These are phyloP conservation scores for Kuraishia capsulata DNA, from an alignment of 805 yeast species.

Conservation along the genomic window DNA sequence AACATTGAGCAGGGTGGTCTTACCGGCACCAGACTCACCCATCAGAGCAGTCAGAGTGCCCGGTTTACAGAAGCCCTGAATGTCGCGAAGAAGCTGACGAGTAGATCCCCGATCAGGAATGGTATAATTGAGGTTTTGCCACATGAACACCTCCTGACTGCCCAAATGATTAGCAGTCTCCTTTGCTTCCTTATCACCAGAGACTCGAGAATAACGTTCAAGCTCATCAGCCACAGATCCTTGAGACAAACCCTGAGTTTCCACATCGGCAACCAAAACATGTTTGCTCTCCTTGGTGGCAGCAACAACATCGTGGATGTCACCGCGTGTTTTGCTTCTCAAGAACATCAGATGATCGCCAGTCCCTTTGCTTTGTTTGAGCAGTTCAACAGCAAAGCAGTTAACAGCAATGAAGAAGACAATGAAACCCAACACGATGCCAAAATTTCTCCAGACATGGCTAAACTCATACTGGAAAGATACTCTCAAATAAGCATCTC, in stretches of 20 bases:
- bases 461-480: conserved; percentile 41
- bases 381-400: conserved; percentile 17
- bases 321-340: conserved; percentile 27
- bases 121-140: conserved; percentile 54
- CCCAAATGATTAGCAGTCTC: conserved; percentile 6
- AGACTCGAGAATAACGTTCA: too few relatives aligned
- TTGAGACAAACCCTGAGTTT: conserved; percentile 2
- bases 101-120: conserved; percentile 37
- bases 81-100: conserved; percentile 31
- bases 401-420: conserved; percentile 26
- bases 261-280: conserved; percentile 7
- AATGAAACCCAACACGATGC: conserved; percentile 33
- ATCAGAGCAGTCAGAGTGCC: conserved; percentile 51
- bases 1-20: conserved; percentile 47
- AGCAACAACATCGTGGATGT: too few relatives aligned
- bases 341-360: conserved; percentile 29
- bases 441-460: conserved; percentile 79
- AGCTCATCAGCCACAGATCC: too few relatives aligned
- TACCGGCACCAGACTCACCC: conserved; percentile 64
- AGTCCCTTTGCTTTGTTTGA: conserved; percentile 14
- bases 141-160: conserved; percentile 39
- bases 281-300: conserved; percentile 19
- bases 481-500: conserved; percentile 35
- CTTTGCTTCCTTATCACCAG: conserved; percentile 5
- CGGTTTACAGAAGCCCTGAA: conserved; percentile 38